These are phyloP conservation scores for Oryza australiensis DNA, from an alignment of 176 grass and related monocot species.

Conservation along the genomic window DNA sequence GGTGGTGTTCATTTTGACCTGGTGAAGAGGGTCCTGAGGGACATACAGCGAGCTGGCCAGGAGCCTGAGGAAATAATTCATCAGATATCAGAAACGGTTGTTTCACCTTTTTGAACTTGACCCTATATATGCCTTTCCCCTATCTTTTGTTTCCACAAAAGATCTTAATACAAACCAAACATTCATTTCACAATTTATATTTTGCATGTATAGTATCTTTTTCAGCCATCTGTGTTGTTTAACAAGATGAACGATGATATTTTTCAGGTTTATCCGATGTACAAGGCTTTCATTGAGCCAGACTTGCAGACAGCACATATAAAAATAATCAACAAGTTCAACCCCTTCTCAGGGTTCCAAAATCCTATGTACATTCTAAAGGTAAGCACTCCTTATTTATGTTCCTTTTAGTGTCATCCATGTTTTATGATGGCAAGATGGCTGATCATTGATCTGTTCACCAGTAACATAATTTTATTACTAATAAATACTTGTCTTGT, in stretches of 20 bases:
- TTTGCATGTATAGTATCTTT: constrained; percentile 5
- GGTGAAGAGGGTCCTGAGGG: constrained; percentile 96
- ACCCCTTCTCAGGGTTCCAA: constrained; percentile 89
- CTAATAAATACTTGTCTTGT: constrained; percentile 31
- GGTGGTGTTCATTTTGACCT: constrained; percentile 99
- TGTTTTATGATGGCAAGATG: constrained; percentile 15
- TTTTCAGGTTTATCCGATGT: constrained; percentile 97
- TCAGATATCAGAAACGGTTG: constrained; percentile 95
- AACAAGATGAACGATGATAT: constrained; percentile 6
- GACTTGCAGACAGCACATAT: constrained; percentile 92
- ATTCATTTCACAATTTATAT: constrained; percentile 5
- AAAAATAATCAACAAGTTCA: constrained; percentile 92
- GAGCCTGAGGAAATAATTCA: constrained; percentile 99
- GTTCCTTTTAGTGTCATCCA: constrained; percentile 1
- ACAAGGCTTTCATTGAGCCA: constrained; percentile 98
- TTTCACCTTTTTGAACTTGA: constrained; percentile 35
- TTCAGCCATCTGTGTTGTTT: constrained; percentile 1
- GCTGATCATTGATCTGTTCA: neutral
- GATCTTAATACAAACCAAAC: constrained; percentile 12
- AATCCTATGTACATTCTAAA: constrained; percentile 99
- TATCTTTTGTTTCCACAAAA: constrained; percentile 2
- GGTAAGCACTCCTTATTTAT: constrained; percentile 32
- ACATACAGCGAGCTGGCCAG: constrained; percentile 94
- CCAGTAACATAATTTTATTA: neutral
- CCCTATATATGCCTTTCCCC: constrained; percentile 18